Evolutionary conservation across 2,329 filamentous ascomycete genomes (phyloP).

Genomic region (Aspergillus japonicus): DNA sequence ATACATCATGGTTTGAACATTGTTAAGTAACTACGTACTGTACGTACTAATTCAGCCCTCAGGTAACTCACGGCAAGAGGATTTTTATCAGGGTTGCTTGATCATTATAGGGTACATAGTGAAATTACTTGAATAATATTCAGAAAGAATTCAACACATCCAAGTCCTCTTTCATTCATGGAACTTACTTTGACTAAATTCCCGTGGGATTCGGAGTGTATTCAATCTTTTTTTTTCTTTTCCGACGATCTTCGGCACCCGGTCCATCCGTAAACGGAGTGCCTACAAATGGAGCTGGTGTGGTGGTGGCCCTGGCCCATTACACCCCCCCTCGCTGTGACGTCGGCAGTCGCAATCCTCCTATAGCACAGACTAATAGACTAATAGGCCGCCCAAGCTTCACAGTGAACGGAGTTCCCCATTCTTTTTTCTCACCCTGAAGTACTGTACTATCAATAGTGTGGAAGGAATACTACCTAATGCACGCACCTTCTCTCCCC

Average conservation of each 20-base stretch:
- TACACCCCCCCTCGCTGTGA: conserved; percentile 19
- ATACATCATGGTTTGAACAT: too few species aligned
- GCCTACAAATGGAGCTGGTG: conserved; percentile 6
- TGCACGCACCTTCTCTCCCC: too few species aligned
- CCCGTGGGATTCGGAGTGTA: background rate
- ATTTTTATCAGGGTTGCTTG: too few species aligned
- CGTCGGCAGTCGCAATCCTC: conserved; percentile 26
- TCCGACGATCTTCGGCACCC: conserved; percentile 15
- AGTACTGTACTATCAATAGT: background rate
- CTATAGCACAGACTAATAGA: background rate
- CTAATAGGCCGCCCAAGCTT: background rate
- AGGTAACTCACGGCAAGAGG: too few species aligned
- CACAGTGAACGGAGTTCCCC: background rate
- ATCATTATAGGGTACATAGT: too few species aligned
- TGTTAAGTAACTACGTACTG: too few species aligned
- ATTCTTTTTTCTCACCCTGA: background rate
- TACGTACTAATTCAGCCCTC: too few species aligned
- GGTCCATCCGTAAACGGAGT: conserved; percentile 16
- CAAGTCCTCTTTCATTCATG: background rate
- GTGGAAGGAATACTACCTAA: background rate
- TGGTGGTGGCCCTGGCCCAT: background rate
- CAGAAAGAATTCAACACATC: too few species aligned
- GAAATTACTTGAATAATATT: too few species aligned
- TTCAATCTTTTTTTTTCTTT: background rate
- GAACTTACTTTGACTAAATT: background rate